These are phyloP conservation scores for Fibroporia radiculosa DNA, from an alignment of 768 basidiomycete species.

Conservation along the genomic window DNA sequence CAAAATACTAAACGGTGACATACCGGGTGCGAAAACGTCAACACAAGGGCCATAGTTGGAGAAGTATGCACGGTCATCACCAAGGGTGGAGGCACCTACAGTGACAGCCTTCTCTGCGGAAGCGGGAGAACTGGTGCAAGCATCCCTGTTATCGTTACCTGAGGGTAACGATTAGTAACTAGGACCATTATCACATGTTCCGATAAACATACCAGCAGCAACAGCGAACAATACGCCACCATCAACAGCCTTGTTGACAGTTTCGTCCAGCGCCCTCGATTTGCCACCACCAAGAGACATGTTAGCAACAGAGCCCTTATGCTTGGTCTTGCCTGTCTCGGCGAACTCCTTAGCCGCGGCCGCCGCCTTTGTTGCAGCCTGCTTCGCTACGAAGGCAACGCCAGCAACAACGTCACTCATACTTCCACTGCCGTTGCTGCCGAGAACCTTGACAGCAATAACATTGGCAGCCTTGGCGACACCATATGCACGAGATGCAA, in stretches of 20 bases:
- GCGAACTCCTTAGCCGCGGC: conserved; percentile 58
- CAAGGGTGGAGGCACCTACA: conserved; percentile 84
- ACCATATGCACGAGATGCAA: conserved; percentile 89
- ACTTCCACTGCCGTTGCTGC: conserved; percentile 88
- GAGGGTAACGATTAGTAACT: background rate
- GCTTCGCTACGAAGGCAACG: conserved; percentile 67
- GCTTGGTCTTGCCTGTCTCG: conserved; percentile 67
- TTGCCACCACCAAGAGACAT: conserved; percentile 98
- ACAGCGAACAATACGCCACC: conserved; percentile 92
- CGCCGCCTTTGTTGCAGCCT: conserved; percentile 45
- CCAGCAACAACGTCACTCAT: conserved; percentile 94
- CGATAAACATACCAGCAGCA: conserved; percentile 69
- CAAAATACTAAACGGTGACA: conserved; percentile 8
- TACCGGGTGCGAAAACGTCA: conserved; percentile 85
- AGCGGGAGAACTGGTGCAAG: conserved; percentile 91
- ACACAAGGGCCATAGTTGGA: conserved; percentile 90
- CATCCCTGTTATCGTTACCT: conserved; percentile 83
- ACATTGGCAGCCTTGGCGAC: conserved; percentile 92
- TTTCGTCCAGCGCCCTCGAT: conserved; percentile 72
- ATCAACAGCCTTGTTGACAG: conserved; percentile 80
- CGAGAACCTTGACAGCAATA: conserved; percentile 88
- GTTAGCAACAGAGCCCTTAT: conserved; percentile 95
- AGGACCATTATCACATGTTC: background rate
- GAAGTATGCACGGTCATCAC: conserved; percentile 81
- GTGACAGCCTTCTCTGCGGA: conserved; percentile 85